Percentiles rank a stretch among this genome's conserved stretches.
These are phyloP conservation scores for Shiraia bambusicola DNA, from an alignment of 2,329 filamentous ascomycete genomes.

Conservation along the genomic window DNA sequence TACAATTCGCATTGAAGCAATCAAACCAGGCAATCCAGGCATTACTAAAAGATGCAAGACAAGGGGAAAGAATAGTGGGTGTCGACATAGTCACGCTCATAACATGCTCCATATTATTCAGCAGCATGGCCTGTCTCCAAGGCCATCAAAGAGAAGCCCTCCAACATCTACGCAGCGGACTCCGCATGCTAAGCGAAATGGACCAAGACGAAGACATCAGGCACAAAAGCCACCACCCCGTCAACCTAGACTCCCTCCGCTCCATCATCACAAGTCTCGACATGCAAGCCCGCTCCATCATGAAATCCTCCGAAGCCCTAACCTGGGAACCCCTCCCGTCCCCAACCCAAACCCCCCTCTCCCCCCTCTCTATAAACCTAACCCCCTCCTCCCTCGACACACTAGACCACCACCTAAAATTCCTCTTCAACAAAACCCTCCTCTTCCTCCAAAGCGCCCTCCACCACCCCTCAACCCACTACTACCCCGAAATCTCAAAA, in stretches of 20 bases:
- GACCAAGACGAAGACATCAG: conserved; percentile 17
- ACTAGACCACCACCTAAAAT: conserved; percentile 23
- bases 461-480: conserved; percentile 11
- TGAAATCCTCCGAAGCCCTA: conserved; percentile 19
- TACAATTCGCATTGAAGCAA: conserved; percentile 36
- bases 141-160: conserved; percentile 32
- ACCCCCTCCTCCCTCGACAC: conserved; percentile 10
- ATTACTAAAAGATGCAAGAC: conserved; percentile 16
- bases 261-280: conserved; percentile 36
- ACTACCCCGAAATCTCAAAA: conserved; percentile 9
- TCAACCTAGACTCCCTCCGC: conserved; percentile 30
- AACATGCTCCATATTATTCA: conserved; percentile 35
- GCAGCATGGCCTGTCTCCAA: conserved; percentile 36
- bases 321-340: conserved; percentile 29
- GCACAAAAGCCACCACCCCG: conserved; percentile 20
- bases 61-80: conserved; percentile 1
- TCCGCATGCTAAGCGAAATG: conserved; percentile 33
- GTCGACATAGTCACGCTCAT: conserved; percentile 33
- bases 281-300: conserved; percentile 31
- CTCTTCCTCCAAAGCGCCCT: conserved; percentile 25
- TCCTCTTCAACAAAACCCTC: conserved; percentile 26
- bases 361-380: conserved; percentile 8
- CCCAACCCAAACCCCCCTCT: conserved; percentile 3
- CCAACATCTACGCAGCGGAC: conserved; percentile 33
- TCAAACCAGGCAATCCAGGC: conserved; percentile 33